Conservation (phyloP, 2,329 filamentous ascomycete species). For the Orbilia javanica region DNA sequence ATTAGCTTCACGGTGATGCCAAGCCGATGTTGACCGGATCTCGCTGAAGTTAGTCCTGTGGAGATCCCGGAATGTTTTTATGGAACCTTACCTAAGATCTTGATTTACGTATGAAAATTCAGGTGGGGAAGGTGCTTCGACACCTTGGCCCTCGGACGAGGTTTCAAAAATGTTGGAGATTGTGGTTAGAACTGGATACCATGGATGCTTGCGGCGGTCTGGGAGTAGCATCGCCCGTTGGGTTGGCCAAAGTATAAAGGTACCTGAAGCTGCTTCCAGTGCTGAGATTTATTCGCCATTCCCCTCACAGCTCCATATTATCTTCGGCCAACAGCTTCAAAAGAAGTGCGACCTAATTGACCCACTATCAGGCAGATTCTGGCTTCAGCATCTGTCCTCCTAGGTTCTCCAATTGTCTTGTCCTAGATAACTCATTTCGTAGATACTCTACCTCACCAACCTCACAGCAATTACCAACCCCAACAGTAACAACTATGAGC, state of each 20-base stretch:
- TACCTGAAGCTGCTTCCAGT: constrained; percentile 22
- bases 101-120: constrained; percentile 7
- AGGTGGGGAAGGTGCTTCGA: constrained; percentile 24
- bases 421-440: constrained; percentile 20
- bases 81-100: constrained; percentile 5
- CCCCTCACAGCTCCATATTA: constrained; percentile 17
- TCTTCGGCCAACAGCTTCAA: neutral
- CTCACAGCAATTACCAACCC: neutral
- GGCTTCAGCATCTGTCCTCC: constrained; percentile 26
- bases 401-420: constrained; percentile 13
- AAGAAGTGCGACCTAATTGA: constrained; percentile 28
- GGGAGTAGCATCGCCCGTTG: constrained; percentile 10
- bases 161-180: constrained; percentile 40
- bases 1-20: constrained; percentile 7
- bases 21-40: constrained; percentile 11
- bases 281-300: constrained; percentile 16
- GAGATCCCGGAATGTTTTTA: constrained; percentile 11
- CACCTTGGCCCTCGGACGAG: constrained; percentile 1
- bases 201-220: constrained; percentile 24
- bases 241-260: constrained; percentile 54
- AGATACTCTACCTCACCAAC: constrained; percentile 23
- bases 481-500: constrained; percentile 26
- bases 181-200: constrained; percentile 30
- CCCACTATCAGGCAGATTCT: constrained; percentile 26
- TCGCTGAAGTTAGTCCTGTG: constrained; percentile 8